Evolutionary conservation across 2,329 filamentous ascomycete species (phyloP).

Genomic region (Paraconiothyrium brasiliense): DNA sequence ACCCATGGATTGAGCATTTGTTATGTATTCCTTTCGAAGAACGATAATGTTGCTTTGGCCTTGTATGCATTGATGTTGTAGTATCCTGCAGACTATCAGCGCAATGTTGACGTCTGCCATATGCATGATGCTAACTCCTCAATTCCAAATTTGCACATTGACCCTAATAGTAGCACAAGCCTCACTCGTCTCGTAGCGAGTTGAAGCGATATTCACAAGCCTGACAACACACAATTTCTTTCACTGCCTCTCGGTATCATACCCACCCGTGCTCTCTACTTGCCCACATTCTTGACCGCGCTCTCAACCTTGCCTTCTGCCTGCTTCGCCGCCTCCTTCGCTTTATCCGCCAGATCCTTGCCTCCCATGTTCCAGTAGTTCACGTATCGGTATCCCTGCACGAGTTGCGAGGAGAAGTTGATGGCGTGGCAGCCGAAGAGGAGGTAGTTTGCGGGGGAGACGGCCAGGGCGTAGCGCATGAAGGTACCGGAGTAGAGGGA

Average conservation of each 20-base stretch:
- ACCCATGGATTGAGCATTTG: not conserved
- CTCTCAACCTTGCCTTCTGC: conserved; percentile 14
- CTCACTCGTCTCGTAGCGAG: not conserved
- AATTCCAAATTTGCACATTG: not conserved
- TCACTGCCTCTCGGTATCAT: not conserved
- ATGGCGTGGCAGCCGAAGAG: conserved; percentile 73
- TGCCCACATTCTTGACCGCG: conserved; percentile 23
- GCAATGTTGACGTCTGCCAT: not conserved
- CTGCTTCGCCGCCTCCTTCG: conserved; percentile 45
- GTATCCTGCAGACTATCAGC: not conserved
- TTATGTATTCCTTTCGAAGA: not conserved
- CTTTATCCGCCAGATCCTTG: conserved; percentile 52
- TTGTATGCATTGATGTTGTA: not conserved
- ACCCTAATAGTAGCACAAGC: conserved; percentile 10
- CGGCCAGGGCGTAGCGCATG: conserved; percentile 73
- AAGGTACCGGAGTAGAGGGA: conserved; percentile 70
- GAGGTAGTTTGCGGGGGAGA: conserved; percentile 71
- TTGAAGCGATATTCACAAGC: conserved; percentile 4
- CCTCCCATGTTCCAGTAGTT: conserved; percentile 67
- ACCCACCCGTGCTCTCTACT: conserved; percentile 8
- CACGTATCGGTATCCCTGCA: conserved; percentile 70
- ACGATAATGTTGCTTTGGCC: not conserved
- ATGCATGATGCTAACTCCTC: conserved; percentile 1
- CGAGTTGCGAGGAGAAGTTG: conserved; percentile 69
- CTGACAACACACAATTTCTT: too few relatives aligned